Evolutionary conservation across 192 early-diverging fungal genomes (phyloP).

Genomic region (Thamnidium elegans): DNA sequence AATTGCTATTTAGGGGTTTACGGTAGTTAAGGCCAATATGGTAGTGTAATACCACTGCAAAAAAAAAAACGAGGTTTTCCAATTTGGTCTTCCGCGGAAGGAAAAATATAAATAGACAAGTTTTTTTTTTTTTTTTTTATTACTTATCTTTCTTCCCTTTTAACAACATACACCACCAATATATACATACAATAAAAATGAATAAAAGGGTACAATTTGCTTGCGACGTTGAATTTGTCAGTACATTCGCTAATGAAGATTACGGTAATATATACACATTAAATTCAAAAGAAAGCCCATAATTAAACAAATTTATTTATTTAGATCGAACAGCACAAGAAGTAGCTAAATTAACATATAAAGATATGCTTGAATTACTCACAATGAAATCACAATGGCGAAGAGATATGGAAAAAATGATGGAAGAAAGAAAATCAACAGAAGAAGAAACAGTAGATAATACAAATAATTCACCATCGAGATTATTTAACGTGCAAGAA

Average conservation of each 20-base stretch:
- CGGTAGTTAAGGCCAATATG: too few relatives aligned
- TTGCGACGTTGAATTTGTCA: constrained; percentile 19
- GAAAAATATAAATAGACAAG: background rate
- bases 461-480: background rate
- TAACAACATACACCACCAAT: too few relatives aligned
- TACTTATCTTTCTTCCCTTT: too few relatives aligned
- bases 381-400: constrained; percentile 26
- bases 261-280: constrained; percentile 18
- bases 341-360: constrained; percentile 24
- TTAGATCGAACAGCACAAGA: constrained; percentile 24
- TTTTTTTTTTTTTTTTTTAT: too few relatives aligned
- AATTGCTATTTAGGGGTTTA: too few relatives aligned
- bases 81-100: background rate
- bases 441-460: constrained; percentile 11
- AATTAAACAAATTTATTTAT: background rate
- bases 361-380: constrained; percentile 22
- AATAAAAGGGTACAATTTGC: constrained; percentile 22
- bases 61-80: constrained; percentile 5
- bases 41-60: background rate
- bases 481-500: constrained; percentile 5
- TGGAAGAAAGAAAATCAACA: constrained; percentile 5
- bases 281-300: too few relatives aligned
- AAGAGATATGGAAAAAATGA: constrained; percentile 20
- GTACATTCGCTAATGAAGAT: constrained; percentile 23
- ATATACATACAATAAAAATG: constrained; percentile 3